These are phyloP conservation scores for Clavispora vitiphila DNA, from an alignment of 805 yeast species.

Conservation along the genomic window DNA sequence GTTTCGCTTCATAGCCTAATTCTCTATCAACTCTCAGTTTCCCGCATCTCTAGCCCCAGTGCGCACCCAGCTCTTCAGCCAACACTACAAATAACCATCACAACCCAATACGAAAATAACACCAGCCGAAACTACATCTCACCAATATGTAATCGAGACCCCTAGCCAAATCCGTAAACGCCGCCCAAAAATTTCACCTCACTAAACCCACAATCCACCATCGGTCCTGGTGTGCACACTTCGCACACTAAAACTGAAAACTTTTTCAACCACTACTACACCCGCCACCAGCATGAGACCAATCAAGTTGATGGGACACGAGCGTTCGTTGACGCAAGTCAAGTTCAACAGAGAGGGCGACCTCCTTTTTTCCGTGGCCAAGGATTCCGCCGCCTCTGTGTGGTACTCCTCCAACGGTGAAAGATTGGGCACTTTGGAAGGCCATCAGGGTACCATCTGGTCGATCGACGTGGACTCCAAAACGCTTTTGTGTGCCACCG, in stretches of 20 bases:
- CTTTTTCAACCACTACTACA: constrained; percentile 3
- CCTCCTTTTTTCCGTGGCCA: constrained; percentile 83
- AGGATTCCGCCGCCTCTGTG: constrained; percentile 82
- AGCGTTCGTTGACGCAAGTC: constrained; percentile 95
- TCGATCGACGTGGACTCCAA: constrained; percentile 79
- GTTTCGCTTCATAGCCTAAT: too few species aligned
- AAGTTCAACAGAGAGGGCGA: constrained; percentile 96
- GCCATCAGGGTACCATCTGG: constrained; percentile 92
- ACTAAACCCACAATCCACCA: not conserved
- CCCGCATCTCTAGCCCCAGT: too few species aligned
- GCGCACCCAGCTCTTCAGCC: too few species aligned
- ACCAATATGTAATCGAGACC: too few species aligned
- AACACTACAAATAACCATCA: too few species aligned
- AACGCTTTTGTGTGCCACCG: constrained; percentile 73
- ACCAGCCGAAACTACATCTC: too few species aligned
- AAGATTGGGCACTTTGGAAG: constrained; percentile 83
- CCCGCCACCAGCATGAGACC: constrained; percentile 35
- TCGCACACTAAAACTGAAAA: constrained; percentile 6
- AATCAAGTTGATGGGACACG: constrained; percentile 82
- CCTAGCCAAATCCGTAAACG: too few species aligned
- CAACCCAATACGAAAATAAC: too few species aligned
- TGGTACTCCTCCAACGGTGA: constrained; percentile 97
- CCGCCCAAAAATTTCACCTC: too few species aligned
- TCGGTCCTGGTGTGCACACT: constrained; percentile 3
- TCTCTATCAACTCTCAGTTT: too few species aligned